A percentile compares a stretch with the other conserved stretches of the same genome.
Conservation (phyloP, 129 eudicot genomes). For the Oenanthe sinensis region DNA sequence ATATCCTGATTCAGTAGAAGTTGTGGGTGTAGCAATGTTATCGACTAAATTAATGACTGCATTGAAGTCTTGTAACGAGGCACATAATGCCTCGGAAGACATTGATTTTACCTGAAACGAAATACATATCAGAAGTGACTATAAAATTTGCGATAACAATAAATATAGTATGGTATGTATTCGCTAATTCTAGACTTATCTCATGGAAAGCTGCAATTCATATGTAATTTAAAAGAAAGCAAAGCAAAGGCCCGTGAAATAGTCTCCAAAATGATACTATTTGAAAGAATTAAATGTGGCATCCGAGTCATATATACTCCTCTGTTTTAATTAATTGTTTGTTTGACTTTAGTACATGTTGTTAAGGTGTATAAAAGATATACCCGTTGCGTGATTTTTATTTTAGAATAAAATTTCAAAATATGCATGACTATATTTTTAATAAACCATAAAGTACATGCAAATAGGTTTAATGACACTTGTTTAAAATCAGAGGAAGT, state of each 20-base stretch:
- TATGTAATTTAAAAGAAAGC: background rate
- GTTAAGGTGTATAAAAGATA: background rate
- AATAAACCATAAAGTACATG: background rate
- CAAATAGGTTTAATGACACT: background rate
- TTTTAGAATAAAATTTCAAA: background rate
- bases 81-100: background rate
- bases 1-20: background rate
- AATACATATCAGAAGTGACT: background rate
- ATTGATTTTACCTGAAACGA: constrained; percentile 6
- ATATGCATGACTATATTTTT: background rate
- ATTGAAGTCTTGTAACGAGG: background rate
- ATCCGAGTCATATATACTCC: background rate
- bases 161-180: background rate
- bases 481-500: background rate
- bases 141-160: background rate
- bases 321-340: background rate
- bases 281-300: background rate
- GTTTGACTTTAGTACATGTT: background rate
- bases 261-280: background rate
- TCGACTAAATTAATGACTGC: background rate
- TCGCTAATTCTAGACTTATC: background rate
- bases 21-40: background rate
- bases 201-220: background rate
- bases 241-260: background rate
- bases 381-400: background rate